Evolutionary conservation across 345 rosid genomes (phyloP), one percentile per base, ranked within the genome.

Genomic region (Bretschneidera sinensis): DNA sequence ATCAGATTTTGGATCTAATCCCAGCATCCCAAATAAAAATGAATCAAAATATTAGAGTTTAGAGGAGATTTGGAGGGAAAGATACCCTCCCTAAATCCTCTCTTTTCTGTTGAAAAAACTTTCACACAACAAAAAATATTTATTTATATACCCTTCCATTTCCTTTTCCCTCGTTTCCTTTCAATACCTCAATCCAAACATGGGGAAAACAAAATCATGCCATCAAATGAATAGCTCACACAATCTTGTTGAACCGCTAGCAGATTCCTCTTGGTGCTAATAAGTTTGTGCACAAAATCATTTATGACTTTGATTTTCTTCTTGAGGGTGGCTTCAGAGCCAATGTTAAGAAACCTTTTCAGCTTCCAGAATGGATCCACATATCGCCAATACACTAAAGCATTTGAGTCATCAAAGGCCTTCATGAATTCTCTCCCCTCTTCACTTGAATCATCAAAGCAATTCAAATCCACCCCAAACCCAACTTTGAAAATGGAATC

Each of bases 401-500:
- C 88, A 58, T 74, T 83, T 0, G 81, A 73, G 23, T 86, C 89
- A 64, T 89, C 98, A 34, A 85, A 85, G 48, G 95, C 98, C 39
- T 72, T 67, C 88, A 80, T 83, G 69, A 88, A 80, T 23, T 18
- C 64, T 9, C 25, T 39, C 16, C 79, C 87, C 34, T 75, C 78
- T 76, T 65, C 60, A 55, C 65, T 86, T 49, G 84, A 74, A 1
- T 85, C 90, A 17, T 68, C 72, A 77, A 83, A 66, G 76, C 92
- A 80, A 50, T 77, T 70, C 48, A 83, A 65, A 18, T 85, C 89
- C 48, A 83, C 85, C 17, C 96, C 96, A 43, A 92, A 92, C 31
- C 80, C 96, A 2, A 92, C 92, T 83, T 88, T 79, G 66, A 85
- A 82, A 20, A 92, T 89, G 0, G 95, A 86, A 50, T 88, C 92